Evolutionary conservation across 495 filamentous ascomycete genomes (phyloP).

Genomic region (Recurvomyces mirabilis): DNA sequence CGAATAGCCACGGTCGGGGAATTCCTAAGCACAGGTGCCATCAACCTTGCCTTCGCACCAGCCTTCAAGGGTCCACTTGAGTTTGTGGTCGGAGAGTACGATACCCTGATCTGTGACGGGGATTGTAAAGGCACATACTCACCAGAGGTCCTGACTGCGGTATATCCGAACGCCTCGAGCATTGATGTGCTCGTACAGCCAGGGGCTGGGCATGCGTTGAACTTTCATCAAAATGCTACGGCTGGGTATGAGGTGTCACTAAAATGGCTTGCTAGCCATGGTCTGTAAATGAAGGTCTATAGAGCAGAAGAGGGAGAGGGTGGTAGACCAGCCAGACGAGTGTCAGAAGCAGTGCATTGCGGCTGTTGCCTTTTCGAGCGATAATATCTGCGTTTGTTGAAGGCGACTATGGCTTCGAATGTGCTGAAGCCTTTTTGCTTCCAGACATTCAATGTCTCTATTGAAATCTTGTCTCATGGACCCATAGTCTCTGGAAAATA

Average conservation of each 20-base stretch:
- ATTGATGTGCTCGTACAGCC: slow-evolving; percentile 27
- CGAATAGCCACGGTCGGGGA: slow-evolving; percentile 19
- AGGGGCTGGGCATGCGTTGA: slow-evolving; percentile 29
- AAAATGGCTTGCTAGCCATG: slow-evolving; percentile 25
- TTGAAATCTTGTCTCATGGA: too few species aligned
- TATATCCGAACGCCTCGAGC: slow-evolving; percentile 22
- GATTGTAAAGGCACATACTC: slow-evolving; percentile 18
- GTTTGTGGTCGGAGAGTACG: slow-evolving; percentile 24
- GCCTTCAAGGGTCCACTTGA: slow-evolving; percentile 27
- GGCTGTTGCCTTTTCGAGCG: too few species aligned
- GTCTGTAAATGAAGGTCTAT: too few species aligned
- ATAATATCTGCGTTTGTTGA: too few species aligned
- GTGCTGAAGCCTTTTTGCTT: too few species aligned
- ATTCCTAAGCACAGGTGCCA: background rate
- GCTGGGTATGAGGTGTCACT: slow-evolving; percentile 27
- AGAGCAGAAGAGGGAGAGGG: too few species aligned
- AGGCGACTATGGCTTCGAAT: too few species aligned
- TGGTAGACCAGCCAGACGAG: too few species aligned
- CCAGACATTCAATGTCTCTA: too few species aligned
- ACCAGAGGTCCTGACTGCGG: background rate
- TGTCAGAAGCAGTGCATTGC: too few species aligned
- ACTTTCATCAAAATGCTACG: slow-evolving; percentile 29
- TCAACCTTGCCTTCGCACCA: slow-evolving; percentile 10
- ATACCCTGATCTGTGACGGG: slow-evolving; percentile 21
- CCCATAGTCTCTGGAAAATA: too few species aligned